Percentiles rank a stretch among this genome's conserved stretches.
Conservation (phyloP, 306 rosid genomes). For the Ochetophila trinervis region DNA sequence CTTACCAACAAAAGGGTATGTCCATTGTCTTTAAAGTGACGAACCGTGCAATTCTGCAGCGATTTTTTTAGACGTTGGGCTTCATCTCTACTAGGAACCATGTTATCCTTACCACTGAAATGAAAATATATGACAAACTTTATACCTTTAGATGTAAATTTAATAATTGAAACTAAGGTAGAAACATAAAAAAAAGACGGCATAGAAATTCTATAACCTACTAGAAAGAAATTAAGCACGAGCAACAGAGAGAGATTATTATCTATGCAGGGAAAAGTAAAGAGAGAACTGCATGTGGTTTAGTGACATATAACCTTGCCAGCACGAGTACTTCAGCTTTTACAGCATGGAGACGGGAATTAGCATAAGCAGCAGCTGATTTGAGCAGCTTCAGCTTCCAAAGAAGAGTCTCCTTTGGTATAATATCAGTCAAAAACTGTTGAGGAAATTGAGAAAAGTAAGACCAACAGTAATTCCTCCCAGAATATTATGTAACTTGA, state of each 20-base stretch:
- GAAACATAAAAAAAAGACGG: background rate
- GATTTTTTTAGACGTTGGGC: slow-evolving; percentile 52
- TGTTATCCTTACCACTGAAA: slow-evolving; percentile 82
- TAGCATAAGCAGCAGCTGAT: slow-evolving; percentile 85
- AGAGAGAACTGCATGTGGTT: background rate
- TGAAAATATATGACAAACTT: background rate
- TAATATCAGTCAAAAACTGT: slow-evolving; percentile 63
- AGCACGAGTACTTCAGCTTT: slow-evolving; percentile 92
- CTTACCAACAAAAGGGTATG: slow-evolving; percentile 94
- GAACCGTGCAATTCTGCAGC: slow-evolving; percentile 59
- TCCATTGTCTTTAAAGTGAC: slow-evolving; percentile 70
- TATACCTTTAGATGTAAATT: background rate
- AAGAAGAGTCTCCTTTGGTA: slow-evolving; percentile 75
- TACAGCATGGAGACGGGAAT: slow-evolving; percentile 94
- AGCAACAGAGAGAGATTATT: background rate
- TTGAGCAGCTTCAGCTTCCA: slow-evolving; percentile 94
- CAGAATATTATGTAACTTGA: background rate
- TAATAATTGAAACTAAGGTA: background rate
- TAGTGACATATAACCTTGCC: slow-evolving; percentile 61
- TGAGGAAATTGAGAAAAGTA: slow-evolving; percentile 14
- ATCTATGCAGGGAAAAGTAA: background rate
- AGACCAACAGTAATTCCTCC: background rate
- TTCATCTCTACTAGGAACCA: slow-evolving; percentile 89
- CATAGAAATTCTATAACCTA: background rate
- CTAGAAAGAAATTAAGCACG: slow-evolving; percentile 8